phyloP scores from a whole-genome alignment of 371 early-diverging fungal species.

The Capniomyces stellatus region DNA sequence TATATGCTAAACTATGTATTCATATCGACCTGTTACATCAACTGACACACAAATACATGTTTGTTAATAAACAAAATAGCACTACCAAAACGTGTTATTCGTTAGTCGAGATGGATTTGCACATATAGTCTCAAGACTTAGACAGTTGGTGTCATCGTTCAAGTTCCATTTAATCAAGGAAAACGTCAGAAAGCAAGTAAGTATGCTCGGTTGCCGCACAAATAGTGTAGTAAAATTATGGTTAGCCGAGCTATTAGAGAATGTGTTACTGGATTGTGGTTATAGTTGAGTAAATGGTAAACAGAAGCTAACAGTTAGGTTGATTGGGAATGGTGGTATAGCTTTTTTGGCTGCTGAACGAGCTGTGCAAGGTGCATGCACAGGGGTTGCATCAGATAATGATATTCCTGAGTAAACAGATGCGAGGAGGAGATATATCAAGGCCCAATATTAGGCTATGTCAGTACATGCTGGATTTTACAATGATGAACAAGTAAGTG shows the following conservation, averaged over 20 bases:
- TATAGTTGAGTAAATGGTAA: background rate
- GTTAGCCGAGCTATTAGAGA: too few relatives aligned
- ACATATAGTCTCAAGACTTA: conserved; percentile 29
- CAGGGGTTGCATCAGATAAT: conserved; percentile 36
- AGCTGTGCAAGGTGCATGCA: conserved; percentile 31
- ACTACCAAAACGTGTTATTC: conserved; percentile 35
- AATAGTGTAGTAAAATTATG: too few relatives aligned
- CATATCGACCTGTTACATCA: too few relatives aligned
- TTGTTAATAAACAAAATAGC: conserved; percentile 13
- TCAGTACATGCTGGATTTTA: conserved; percentile 30
- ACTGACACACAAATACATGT: too few relatives aligned
- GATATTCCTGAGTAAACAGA: conserved; percentile 34
- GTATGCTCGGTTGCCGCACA: conserved; percentile 2
- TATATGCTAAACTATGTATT: too few relatives aligned
- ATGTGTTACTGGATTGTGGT: background rate
- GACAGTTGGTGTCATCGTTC: conserved; percentile 23
- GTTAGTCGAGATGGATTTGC: conserved; percentile 46
- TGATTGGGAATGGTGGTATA: conserved; percentile 7
- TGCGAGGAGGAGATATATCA: conserved; percentile 42
- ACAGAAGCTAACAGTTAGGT: background rate
- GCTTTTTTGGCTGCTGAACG: conserved; percentile 42
- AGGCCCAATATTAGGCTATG: conserved; percentile 30
- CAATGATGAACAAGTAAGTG: conserved; percentile 24
- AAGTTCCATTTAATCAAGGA: conserved; percentile 29
- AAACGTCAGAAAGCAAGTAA: conserved; percentile 28